Evolutionary conservation across 2,329 filamentous ascomycete species (phyloP), one percentile per base, ranked within the genome.

Genomic region (Pseudodiploospora longispora): DNA sequence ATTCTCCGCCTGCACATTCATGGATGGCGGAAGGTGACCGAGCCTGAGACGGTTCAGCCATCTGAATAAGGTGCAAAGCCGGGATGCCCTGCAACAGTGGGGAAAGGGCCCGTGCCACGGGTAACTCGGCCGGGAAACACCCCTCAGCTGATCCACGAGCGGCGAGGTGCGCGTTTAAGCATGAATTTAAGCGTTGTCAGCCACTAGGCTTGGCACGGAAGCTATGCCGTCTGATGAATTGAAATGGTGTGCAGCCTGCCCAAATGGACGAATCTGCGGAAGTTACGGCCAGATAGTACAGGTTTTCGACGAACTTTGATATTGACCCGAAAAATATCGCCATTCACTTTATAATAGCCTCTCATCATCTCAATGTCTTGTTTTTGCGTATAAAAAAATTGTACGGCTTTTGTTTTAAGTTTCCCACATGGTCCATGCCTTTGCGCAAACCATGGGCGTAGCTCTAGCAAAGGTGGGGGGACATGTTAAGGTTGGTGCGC

Each of bases 141-240:
- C 40, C 27, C 32, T 38, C 44, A 35, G 27, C 28, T 46, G 44
- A 35, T 35, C 42, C 46, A 42, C 42, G 42, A 51, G 47, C 36
- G 35, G 33, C 41, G 42, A 42, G 46, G 33, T 55, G 52, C 54
- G 59, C 52, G 59, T 68, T 70, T 70, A 70, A 70, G 67, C 67
- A 70, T 70, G 66, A 68, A 68, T 70, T 70, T 70, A 70, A 70
- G 66, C 67, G 65, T 70, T 68, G 62, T 61, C 62, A 66, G 66
- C 64, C 64, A 67, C 61, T 60, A 41, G 54, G 53, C 66, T 69
- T 69, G 65, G 66, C 66, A 61, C 53, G 51, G 55, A 51, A 50
- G 40, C 48, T 49, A 46, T 44, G 47, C 41, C 48, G 36, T 50
- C 43, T 40, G 12, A 29, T 29, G 29, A 19, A 19, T 19, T 19